phyloP scores from a whole-genome alignment of 306 rosid species.

The Trichosanthes cucumerina region DNA sequence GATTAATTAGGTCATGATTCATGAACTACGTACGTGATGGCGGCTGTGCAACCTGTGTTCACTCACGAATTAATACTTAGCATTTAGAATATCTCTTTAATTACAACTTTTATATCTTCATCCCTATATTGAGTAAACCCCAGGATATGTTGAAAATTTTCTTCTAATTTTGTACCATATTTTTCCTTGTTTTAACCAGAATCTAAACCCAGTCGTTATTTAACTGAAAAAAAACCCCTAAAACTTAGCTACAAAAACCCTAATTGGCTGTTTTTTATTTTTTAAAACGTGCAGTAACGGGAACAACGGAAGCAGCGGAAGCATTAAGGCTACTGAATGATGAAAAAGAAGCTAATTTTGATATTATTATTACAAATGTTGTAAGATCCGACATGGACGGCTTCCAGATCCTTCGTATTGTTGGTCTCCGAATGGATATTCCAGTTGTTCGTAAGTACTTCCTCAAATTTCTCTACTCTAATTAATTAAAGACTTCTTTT shows the following conservation, averaged over 20 bases:
- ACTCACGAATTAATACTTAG: too few species aligned
- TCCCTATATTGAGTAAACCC: too few species aligned
- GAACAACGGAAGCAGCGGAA: slow-evolving; percentile 13
- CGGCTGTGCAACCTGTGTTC: too few species aligned
- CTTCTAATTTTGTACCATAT: too few species aligned
- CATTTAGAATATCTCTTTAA: too few species aligned
- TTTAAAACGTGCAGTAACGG: neutral
- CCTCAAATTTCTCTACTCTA: neutral
- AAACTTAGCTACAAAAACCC: neutral
- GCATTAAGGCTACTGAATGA: slow-evolving; percentile 11
- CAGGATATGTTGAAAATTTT: too few species aligned
- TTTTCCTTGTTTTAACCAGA: too few species aligned
- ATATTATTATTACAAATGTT: slow-evolving; percentile 16
- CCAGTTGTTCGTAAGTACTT: slow-evolving; percentile 19
- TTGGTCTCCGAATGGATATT: slow-evolving; percentile 11
- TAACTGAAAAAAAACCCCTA: neutral
- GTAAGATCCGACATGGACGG: slow-evolving; percentile 15
- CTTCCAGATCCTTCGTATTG: slow-evolving; percentile 12
- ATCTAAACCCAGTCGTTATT: too few species aligned
- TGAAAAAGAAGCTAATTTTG: neutral
- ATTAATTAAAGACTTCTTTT: too few species aligned
- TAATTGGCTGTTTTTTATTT: neutral
- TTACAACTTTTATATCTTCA: too few species aligned
- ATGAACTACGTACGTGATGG: too few species aligned
- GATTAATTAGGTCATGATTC: too few species aligned